Evolutionary conservation across 129 eudicot genomes (phyloP).

Genomic region (Flaveria linearis): DNA sequence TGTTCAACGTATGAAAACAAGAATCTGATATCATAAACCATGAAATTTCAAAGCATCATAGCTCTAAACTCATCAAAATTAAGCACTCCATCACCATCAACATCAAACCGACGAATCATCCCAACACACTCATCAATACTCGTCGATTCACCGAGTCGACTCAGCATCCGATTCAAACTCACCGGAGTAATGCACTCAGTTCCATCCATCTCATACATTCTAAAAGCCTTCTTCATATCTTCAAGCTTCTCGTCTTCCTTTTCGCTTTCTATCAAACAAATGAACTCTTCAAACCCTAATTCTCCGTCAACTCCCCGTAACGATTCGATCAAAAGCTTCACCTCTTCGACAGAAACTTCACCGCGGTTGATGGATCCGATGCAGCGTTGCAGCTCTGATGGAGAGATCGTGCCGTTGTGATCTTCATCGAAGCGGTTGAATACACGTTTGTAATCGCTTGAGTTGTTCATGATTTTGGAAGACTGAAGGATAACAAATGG

Average conservation of each 20-base stretch:
- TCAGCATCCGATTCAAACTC: slow-evolving; percentile 50
- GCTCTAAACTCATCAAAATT: not conserved
- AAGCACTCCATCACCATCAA: slow-evolving; percentile 6
- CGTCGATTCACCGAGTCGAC: slow-evolving; percentile 44
- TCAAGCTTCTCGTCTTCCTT: slow-evolving; percentile 38
- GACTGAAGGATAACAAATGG: not conserved
- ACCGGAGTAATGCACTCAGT: slow-evolving; percentile 43
- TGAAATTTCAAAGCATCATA: not conserved
- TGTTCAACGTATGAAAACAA: too few species aligned
- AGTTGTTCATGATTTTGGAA: slow-evolving; percentile 21
- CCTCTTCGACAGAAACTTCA: slow-evolving; percentile 25
- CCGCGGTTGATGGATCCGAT: slow-evolving; percentile 6
- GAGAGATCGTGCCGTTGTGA: slow-evolving; percentile 29
- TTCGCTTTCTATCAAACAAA: slow-evolving; percentile 34
- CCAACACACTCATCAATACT: slow-evolving; percentile 38
- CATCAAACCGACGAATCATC: slow-evolving; percentile 26
- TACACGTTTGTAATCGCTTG: slow-evolving; percentile 34
- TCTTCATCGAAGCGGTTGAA: slow-evolving; percentile 40
- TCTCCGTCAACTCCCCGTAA: slow-evolving; percentile 10
- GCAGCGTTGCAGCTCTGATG: slow-evolving; percentile 25
- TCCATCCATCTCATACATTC: slow-evolving; percentile 47
- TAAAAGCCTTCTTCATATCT: slow-evolving; percentile 42
- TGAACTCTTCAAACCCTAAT: slow-evolving; percentile 36
- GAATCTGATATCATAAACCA: not conserved
- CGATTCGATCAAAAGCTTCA: slow-evolving; percentile 14